Evolutionary conservation across 768 basidiomycete species (phyloP).

Genomic region (Lentinula guzmanii): DNA sequence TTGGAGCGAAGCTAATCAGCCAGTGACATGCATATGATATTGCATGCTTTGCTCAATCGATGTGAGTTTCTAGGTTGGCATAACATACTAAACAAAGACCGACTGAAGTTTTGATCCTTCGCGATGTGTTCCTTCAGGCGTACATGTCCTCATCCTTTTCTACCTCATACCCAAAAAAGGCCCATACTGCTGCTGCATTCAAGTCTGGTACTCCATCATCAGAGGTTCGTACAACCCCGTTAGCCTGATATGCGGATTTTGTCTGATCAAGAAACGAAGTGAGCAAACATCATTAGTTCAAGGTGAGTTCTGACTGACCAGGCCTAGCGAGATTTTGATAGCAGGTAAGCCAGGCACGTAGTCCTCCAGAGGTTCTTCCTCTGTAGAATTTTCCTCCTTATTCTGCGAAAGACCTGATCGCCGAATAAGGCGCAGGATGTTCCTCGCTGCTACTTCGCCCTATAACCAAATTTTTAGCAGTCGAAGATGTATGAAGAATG

Average conservation of each 20-base stretch:
- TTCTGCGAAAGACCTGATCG: conserved; percentile 10
- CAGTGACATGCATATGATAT: too few relatives aligned
- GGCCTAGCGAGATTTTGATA: conserved; percentile 59
- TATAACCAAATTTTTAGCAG: conserved; percentile 5
- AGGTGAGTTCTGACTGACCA: conserved; percentile 28
- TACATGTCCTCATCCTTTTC: conserved; percentile 26
- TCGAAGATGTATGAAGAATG: background rate
- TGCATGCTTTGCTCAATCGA: too few relatives aligned
- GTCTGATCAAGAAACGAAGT: conserved; percentile 19
- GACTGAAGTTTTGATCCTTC: too few relatives aligned
- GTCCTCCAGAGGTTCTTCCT: conserved; percentile 27
- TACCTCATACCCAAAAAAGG: conserved; percentile 32
- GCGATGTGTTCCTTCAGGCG: background rate
- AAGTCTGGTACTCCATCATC: conserved; percentile 42
- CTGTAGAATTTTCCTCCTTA: too few relatives aligned
- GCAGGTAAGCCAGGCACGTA: conserved; percentile 43
- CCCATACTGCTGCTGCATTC: conserved; percentile 42
- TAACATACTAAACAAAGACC: too few relatives aligned
- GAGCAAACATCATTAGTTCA: background rate
- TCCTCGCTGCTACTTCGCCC: conserved; percentile 49
- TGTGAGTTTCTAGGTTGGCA: too few relatives aligned
- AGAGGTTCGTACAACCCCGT: conserved; percentile 36
- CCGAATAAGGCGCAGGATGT: conserved; percentile 41
- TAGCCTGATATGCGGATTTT: conserved; percentile 40
- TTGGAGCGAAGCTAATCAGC: too few relatives aligned